Base-by-base conservation (phyloP, 1,139 yeast species). In the Hyphopichia wangnamkhiaoensis region DNA sequence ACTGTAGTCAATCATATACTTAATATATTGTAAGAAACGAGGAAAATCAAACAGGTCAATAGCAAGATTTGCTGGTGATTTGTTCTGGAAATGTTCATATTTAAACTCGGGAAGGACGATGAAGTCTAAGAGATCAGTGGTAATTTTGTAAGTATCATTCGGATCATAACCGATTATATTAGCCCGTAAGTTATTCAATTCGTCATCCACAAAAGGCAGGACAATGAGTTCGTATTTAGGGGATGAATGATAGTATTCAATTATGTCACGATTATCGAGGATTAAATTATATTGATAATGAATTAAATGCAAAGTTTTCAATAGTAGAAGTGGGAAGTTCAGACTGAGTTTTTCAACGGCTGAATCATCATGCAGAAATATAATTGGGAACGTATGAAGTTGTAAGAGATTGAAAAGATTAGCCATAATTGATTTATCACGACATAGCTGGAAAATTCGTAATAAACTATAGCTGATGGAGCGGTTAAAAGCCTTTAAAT, bases 21-120 rank as follows among this genome's bases (percentile, higher is more conserved):
- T 45, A 2, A 61, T 50, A 32, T 56, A 41, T 6, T 45, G 42
- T 3, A 68, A 49, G 72, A 72, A 69, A 7, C 40, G 39, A 7
- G 43, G 28, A 37, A 43, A 46, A 35, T 49, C 46, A 35, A 41
- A 48, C 25, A 16, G 16, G 23, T 19, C 21, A 8, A 13, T 14
- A n/a, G 21, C 12, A 5, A 14, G n/a, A 13, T 28, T 31, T 1
- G 8, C 33, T 5, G 16, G 28, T 8, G 21, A 15, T 15, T 16
- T 6, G 10, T 16, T 6, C n/a, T 15, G 21, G 30, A 40, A 33
- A 9, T 34, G 34, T 10, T 34, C 35, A 14, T 16, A 31, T 19
- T 33, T 30, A 28, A 26, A 33, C 19, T 41, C 33, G 8, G 37
- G 34, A 8, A 16, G 35, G n/a, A 33, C 19, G 4, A 37, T 30